Conservation (phyloP, 2,329 filamentous ascomycete species). For the Rhinocladiella mackenziei region DNA sequence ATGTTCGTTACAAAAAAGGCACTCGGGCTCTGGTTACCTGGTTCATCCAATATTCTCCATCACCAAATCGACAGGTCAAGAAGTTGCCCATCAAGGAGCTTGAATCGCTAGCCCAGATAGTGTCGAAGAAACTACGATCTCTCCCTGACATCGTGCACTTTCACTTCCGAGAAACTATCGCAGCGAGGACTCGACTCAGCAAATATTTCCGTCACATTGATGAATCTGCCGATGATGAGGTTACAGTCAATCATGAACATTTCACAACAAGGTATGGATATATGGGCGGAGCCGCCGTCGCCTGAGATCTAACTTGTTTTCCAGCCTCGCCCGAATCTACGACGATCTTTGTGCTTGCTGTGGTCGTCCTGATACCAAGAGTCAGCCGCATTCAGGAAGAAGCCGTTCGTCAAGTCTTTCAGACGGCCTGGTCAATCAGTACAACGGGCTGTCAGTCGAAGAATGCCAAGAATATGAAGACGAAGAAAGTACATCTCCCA, state of each 20-base stretch:
- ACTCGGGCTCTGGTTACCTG: slow-evolving; percentile 32
- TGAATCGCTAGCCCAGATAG: slow-evolving; percentile 21
- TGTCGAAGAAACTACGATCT: slow-evolving; percentile 25
- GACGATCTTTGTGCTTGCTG: slow-evolving; percentile 28
- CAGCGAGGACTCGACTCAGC: slow-evolving; percentile 31
- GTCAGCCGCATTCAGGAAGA: slow-evolving; percentile 3
- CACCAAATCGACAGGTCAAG: slow-evolving; percentile 18
- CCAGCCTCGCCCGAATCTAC: slow-evolving; percentile 29
- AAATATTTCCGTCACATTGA: slow-evolving; percentile 29
- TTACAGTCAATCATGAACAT: slow-evolving; percentile 32
- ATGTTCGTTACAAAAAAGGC: slow-evolving; percentile 32
- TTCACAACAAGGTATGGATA: slow-evolving; percentile 31
- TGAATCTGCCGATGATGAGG: slow-evolving; percentile 19
- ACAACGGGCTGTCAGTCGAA: slow-evolving; percentile 16
- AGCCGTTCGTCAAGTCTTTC: not conserved
- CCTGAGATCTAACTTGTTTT: not conserved
- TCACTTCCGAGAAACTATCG: slow-evolving; percentile 32
- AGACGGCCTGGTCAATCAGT: slow-evolving; percentile 20
- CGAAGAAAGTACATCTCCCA: slow-evolving; percentile 1
- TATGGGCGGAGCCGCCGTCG: not conserved
- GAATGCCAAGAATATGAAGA: slow-evolving; percentile 11
- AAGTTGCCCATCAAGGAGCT: slow-evolving; percentile 31
- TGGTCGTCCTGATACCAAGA: slow-evolving; percentile 18
- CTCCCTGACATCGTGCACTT: slow-evolving; percentile 33
- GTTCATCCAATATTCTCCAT: slow-evolving; percentile 29